Conservation (phyloP, 192 early-diverging fungal species). For the Backusella westeae region DNA sequence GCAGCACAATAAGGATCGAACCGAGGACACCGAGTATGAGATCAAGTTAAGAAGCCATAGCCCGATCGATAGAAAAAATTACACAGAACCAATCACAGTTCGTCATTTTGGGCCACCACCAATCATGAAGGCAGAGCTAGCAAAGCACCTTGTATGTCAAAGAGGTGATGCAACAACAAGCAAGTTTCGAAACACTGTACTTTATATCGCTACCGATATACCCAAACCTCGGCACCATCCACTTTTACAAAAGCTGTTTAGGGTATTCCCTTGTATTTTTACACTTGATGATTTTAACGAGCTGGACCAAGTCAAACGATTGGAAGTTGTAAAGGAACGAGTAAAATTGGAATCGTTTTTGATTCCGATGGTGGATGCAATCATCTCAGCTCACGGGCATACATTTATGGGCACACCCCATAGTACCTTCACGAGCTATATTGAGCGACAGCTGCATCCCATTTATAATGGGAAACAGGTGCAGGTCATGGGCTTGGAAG, state of each 20-base stretch:
- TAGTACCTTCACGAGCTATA: slow-evolving; percentile 45
- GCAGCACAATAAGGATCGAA: slow-evolving; percentile 35
- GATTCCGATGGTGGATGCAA: slow-evolving; percentile 56
- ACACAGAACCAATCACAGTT: slow-evolving; percentile 17
- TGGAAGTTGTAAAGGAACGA: slow-evolving; percentile 39
- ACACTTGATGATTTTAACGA: slow-evolving; percentile 49
- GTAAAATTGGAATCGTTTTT: slow-evolving; percentile 43
- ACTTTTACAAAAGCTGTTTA: slow-evolving; percentile 44
- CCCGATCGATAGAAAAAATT: slow-evolving; percentile 1
- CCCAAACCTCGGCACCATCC: slow-evolving; percentile 44
- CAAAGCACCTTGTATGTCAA: background rate
- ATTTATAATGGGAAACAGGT: slow-evolving; percentile 20
- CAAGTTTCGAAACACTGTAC: slow-evolving; percentile 32
- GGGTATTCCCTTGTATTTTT: slow-evolving; percentile 49
- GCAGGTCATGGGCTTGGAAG: slow-evolving; percentile 12
- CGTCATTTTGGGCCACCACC: background rate
- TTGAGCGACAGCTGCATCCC: slow-evolving; percentile 38
- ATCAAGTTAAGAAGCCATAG: slow-evolving; percentile 20
- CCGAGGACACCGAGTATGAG: slow-evolving; percentile 35
- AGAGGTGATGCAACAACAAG: background rate
- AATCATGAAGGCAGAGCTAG: background rate
- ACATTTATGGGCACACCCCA: slow-evolving; percentile 51
- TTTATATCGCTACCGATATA: slow-evolving; percentile 56
- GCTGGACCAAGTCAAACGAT: slow-evolving; percentile 29
- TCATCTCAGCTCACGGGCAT: slow-evolving; percentile 50